phyloP scores from a whole-genome alignment of 345 rosid genomes.

The Arabidopsis arenosa region DNA sequence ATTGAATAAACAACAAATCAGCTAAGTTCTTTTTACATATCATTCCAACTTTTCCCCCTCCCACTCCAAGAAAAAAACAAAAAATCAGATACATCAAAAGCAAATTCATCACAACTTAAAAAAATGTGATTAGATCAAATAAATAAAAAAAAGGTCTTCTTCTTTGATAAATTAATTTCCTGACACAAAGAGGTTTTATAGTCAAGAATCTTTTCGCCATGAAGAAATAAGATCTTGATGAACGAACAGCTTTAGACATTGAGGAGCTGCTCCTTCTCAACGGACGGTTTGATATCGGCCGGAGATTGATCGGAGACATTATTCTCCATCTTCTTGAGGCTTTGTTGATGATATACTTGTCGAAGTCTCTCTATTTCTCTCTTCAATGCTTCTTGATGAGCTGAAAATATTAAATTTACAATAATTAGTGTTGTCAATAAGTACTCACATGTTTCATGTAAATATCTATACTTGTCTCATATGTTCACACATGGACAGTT shows the following conservation, averaged over 20 bases:
- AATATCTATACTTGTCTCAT: conserved; percentile 8
- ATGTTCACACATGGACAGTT: conserved; percentile 44
- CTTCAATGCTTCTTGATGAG: conserved; percentile 89
- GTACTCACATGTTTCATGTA: conserved; percentile 12
- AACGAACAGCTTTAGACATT: conserved; percentile 36
- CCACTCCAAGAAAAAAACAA: conserved; percentile 35
- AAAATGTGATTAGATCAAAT: conserved; percentile 40
- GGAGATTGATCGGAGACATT: conserved; percentile 43
- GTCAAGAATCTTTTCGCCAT: conserved; percentile 33
- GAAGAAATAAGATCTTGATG: conserved; percentile 27
- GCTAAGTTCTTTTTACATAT: conserved; percentile 45
- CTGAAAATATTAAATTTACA: conserved; percentile 47
- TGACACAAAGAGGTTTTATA: conserved; percentile 43
- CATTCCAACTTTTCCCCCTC: conserved; percentile 22
- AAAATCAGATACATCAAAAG: conserved; percentile 40
- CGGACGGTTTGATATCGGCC: conserved; percentile 45
- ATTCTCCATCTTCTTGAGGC: conserved; percentile 57
- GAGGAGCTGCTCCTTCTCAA: conserved; percentile 46
- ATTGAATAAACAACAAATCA: conserved; percentile 42
- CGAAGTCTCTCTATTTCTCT: conserved; percentile 90
- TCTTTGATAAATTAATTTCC: conserved; percentile 35
- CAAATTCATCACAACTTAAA: conserved; percentile 47
- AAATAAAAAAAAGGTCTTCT: conserved; percentile 17
- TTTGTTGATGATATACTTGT: conserved; percentile 75
- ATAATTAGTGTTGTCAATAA: neutral